Evolutionary conservation across 108 stramenopile genomes (phyloP), one percentile per base, ranked within the genome.

Genomic region (Discostella stelligeroides): DNA sequence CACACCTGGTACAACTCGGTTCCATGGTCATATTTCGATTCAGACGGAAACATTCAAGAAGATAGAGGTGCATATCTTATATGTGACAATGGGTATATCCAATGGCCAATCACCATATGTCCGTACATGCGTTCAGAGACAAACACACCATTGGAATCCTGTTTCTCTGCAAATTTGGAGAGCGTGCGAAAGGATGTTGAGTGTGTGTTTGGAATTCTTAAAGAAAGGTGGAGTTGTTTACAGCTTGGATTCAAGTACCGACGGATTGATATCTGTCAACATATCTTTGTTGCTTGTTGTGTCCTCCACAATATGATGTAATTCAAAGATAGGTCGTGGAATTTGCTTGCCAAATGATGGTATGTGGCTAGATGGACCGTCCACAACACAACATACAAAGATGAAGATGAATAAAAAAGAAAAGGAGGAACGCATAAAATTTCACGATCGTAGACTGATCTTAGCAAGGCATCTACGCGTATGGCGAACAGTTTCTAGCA

Each of bases 111-210:
- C 12, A 23, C 66, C 2, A 72, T 85, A 14, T 75, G 70, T 47
- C 81, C 80, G 1, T 70, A 42, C 54, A 74, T 64, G 37, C 6
- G 21, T 40, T 24, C 49, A 0, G 29, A 50, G 0, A 24, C 10
- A 9, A 30, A 10, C 8, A 40, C 65, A 20, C 15, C 55, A 13
- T 46, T 25, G 41, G 28, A 61, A 23, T 60, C 18, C 15, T 71
- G 46, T 18, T 68, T 58, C 20, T 61, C 37, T 11, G n/a, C 58
- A 1, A 53, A 66, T 34, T 18, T 82, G 5, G 82, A 85, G 56
- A 77, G 79, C 15, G 30, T 85, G 4, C 29, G 85, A 14, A 85
- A 85, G 43, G 82, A 85, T 80, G 82, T 75, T 2, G 85, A 85
- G 47, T 82, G 85, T 42, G 28, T 53, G n/a, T 80, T 58, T 60